Conservation (phyloP, 2,329 filamentous ascomycete genomes). For the Microdochium trichocladiopsis region DNA sequence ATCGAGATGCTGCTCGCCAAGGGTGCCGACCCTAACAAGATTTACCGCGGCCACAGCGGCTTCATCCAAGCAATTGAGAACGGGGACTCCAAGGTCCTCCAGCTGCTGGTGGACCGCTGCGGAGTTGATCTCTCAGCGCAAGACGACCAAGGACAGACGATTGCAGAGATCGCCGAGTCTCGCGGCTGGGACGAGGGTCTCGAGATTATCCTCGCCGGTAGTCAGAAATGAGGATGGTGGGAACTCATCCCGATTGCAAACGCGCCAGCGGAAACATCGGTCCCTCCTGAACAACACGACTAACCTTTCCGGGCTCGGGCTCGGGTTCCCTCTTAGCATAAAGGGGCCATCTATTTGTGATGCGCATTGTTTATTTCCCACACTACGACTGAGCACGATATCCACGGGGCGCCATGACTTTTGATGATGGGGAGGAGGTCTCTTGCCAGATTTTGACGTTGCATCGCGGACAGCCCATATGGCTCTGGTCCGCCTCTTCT, state of each 20-base stretch:
- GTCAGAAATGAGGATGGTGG: slow-evolving; percentile 1
- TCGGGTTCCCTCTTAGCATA: not conserved
- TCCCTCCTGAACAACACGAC: not conserved
- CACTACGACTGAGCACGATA: no score
- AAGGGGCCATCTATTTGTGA: not conserved
- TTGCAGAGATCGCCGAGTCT: slow-evolving; percentile 50
- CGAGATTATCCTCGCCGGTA: slow-evolving; percentile 28
- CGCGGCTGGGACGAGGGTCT: slow-evolving; percentile 53
- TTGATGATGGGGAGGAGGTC: no score
- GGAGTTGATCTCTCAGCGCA: slow-evolving; percentile 42
- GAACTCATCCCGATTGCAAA: not conserved
- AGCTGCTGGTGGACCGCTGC: slow-evolving; percentile 39
- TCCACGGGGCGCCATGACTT: no score
- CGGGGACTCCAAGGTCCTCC: slow-evolving; percentile 47
- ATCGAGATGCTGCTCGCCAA: slow-evolving; percentile 55
- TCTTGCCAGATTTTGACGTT: no score
- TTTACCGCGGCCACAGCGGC: slow-evolving; percentile 60
- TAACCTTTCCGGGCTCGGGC: not conserved
- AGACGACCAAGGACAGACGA: slow-evolving; percentile 46
- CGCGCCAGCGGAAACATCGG: not conserved
- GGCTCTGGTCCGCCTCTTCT: no score
- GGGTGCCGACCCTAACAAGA: slow-evolving; percentile 61
- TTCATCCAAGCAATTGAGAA: slow-evolving; percentile 61
- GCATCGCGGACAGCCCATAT: no score
- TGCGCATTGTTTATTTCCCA: no score